A percentile compares a stretch with the other conserved stretches of the same genome.
Evolutionary conservation across 345 rosid genomes (phyloP).

Genomic region (Euphorbia peplus): DNA sequence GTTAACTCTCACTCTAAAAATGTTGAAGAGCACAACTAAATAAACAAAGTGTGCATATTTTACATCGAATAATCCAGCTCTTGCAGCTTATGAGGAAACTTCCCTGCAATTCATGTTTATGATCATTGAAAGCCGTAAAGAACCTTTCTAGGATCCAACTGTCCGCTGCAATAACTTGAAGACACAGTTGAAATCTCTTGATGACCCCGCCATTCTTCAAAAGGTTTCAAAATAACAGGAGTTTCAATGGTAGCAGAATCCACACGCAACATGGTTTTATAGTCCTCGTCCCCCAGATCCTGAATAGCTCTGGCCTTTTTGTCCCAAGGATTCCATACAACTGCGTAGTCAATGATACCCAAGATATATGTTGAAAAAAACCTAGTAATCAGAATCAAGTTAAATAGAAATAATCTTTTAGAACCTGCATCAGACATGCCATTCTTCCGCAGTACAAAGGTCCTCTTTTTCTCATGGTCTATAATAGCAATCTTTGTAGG

Average conservation of each 20-base stretch:
- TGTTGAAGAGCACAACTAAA: slow-evolving; percentile 9
- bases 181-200: slow-evolving; percentile 89
- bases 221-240: slow-evolving; percentile 63
- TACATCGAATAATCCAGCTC: slow-evolving; percentile 2
- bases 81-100: slow-evolving; percentile 9
- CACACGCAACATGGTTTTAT: slow-evolving; percentile 78
- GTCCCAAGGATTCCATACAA: slow-evolving; percentile 97
- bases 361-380: slow-evolving; percentile 5
- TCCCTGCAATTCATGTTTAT: slow-evolving; percentile 7
- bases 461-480: slow-evolving; percentile 95
- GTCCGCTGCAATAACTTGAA: slow-evolving; percentile 96
- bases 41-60: slow-evolving; percentile 5
- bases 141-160: slow-evolving; percentile 83
- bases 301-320: slow-evolving; percentile 70
- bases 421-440: slow-evolving; percentile 89
- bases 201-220: slow-evolving; percentile 83
- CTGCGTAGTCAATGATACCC: slow-evolving; percentile 34
- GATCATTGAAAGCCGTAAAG: slow-evolving; percentile 54
- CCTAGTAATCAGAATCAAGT: background rate
- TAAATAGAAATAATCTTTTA: slow-evolving; percentile 8
- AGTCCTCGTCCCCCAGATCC: slow-evolving; percentile 86
- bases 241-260: slow-evolving; percentile 78
- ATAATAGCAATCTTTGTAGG: slow-evolving; percentile 89
- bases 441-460: slow-evolving; percentile 76
- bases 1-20: slow-evolving; percentile 10